A percentile compares a stretch with the other conserved stretches of the same genome.
These are phyloP conservation scores for Epithemia pelagica DNA, from an alignment of 108 stramenopile species.

Conservation along the genomic window DNA sequence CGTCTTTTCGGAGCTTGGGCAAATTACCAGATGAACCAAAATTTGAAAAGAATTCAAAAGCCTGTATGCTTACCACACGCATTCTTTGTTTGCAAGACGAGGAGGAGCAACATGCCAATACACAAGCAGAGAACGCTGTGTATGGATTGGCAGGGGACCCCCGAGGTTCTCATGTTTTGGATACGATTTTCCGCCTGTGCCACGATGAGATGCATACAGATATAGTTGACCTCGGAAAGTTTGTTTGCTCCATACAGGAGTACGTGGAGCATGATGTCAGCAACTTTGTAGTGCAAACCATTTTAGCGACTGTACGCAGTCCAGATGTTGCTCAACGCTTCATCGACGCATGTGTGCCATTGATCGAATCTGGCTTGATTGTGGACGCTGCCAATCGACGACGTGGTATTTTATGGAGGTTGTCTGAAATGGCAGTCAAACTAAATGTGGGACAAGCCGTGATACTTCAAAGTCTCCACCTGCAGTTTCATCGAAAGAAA, in stretches of 20 bases:
- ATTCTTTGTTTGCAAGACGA: constrained; percentile 66
- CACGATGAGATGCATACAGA: constrained; percentile 51
- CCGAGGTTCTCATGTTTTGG: constrained; percentile 71
- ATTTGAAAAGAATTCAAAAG: constrained; percentile 47
- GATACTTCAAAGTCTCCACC: constrained; percentile 50
- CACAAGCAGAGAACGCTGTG: constrained; percentile 57
- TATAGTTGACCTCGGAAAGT: constrained; percentile 46
- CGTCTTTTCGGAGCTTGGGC: constrained; percentile 7
- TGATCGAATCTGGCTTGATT: constrained; percentile 54
- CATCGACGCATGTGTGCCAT: constrained; percentile 43
- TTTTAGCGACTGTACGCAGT: constrained; percentile 48
- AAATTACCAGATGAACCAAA: constrained; percentile 38
- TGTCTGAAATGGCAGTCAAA: constrained; percentile 62
- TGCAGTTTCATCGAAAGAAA: constrained; percentile 44
- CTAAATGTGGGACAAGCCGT: constrained; percentile 60
- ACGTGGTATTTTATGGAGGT: constrained; percentile 69
- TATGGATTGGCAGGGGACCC: constrained; percentile 80
- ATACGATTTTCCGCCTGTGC: constrained; percentile 54
- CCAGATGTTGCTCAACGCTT: constrained; percentile 52
- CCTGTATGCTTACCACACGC: constrained; percentile 43
- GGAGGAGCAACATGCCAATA: constrained; percentile 6
- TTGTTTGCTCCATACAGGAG: constrained; percentile 57
- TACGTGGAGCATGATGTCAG: constrained; percentile 68
- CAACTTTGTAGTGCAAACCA: constrained; percentile 76
- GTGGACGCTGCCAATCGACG: constrained; percentile 34